Evolutionary conservation across 768 basidiomycete species (phyloP).

Genomic region (Mycena leptocephala): DNA sequence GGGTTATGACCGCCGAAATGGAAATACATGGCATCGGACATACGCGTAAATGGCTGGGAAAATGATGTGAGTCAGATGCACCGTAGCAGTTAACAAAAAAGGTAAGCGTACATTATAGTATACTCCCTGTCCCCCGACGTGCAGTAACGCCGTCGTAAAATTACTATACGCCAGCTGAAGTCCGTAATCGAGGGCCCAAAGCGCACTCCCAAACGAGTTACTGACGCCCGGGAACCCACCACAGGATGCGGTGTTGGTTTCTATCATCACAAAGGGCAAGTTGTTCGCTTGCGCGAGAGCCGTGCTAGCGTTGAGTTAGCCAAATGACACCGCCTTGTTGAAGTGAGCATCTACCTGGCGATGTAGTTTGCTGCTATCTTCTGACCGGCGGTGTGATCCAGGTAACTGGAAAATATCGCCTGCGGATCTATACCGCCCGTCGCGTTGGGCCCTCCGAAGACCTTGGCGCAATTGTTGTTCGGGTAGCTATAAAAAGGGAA

Average conservation of each 20-base stretch:
- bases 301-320: conserved; percentile 53
- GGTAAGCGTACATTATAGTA: conserved; percentile 47
- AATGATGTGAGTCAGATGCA: conserved; percentile 36
- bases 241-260: conserved; percentile 81
- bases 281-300: conserved; percentile 57
- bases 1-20: conserved; percentile 40
- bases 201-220: conserved; percentile 74
- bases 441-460: conserved; percentile 53
- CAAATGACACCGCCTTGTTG: neutral
- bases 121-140: conserved; percentile 42
- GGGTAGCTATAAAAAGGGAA: conserved; percentile 66
- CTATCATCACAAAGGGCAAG: conserved; percentile 75
- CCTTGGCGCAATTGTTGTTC: conserved; percentile 74
- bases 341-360: neutral
- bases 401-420: conserved; percentile 68
- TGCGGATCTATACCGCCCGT: conserved; percentile 58
- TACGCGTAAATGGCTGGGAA: conserved; percentile 52
- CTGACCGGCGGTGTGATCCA: conserved; percentile 73
- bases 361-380: conserved; percentile 68
- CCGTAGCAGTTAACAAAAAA: conserved; percentile 40
- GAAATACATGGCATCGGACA: conserved; percentile 48
- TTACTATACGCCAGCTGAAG: conserved; percentile 58
- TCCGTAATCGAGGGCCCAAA: conserved; percentile 77
- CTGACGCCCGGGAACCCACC: conserved; percentile 78
- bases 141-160: conserved; percentile 48